A percentile compares a stretch with the other conserved stretches of the same genome.
Evolutionary conservation across 176 grass and related monocot species (phyloP).

Genomic region (Eragrostis curvula): DNA sequence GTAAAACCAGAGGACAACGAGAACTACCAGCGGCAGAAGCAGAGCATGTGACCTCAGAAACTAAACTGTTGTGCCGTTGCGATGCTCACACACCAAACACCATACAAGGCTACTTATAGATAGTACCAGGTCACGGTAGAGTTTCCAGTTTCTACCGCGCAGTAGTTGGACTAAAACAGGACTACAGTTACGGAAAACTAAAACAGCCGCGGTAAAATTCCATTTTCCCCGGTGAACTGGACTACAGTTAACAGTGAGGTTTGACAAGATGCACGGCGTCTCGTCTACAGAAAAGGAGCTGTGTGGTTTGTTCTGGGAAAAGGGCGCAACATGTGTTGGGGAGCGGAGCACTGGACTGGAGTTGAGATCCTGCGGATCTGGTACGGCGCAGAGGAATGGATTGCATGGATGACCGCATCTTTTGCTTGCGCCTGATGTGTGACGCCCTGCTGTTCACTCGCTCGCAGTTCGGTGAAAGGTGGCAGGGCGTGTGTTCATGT

Average conservation of each 20-base stretch:
- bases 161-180: too few species aligned
- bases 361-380: slow-evolving; percentile 42
- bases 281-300: not conserved
- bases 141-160: not conserved
- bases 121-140: not conserved
- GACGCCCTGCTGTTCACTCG: not conserved
- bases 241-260: not conserved
- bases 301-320: slow-evolving; percentile 29
- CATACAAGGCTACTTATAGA: not conserved
- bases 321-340: slow-evolving; percentile 18
- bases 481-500: not conserved
- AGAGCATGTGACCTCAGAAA: too few species aligned
- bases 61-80: too few species aligned
- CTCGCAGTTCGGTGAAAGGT: not conserved
- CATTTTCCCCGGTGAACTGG: too few species aligned
- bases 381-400: not conserved
- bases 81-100: not conserved
- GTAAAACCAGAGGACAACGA: not conserved
- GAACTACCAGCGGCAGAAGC: not conserved
- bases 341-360: not conserved
- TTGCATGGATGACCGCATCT: slow-evolving; percentile 26
- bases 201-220: too few species aligned
- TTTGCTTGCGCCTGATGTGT: slow-evolving; percentile 32
- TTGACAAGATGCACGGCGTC: slow-evolving; percentile 32
- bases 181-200: too few species aligned